These are phyloP conservation scores for Aspergillus sp. DNA, from an alignment of 2,329 filamentous ascomycete genomes.

Conservation along the genomic window DNA sequence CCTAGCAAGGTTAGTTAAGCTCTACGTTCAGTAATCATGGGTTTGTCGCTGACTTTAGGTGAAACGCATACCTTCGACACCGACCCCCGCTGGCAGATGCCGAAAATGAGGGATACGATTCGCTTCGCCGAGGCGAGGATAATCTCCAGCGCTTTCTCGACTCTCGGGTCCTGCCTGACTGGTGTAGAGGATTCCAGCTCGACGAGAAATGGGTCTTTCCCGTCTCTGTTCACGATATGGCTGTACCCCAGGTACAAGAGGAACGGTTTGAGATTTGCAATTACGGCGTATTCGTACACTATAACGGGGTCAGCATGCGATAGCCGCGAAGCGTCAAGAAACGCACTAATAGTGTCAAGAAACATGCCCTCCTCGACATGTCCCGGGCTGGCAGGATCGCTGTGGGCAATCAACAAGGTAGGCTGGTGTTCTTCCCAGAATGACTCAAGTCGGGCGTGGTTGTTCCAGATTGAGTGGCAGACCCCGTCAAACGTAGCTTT, in stretches of 20 bases:
- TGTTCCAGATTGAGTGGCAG: background rate
- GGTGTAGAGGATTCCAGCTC: background rate
- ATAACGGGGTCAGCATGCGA: background rate
- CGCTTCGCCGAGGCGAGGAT: background rate
- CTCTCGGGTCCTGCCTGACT: background rate
- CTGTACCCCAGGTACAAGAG: constrained; percentile 5
- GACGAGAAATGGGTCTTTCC: background rate
- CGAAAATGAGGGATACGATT: background rate
- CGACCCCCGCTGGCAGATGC: background rate
- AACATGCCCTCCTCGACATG: background rate
- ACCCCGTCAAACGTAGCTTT: background rate
- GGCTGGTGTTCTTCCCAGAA: constrained; percentile 2
- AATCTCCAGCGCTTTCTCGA: background rate
- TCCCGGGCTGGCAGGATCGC: background rate
- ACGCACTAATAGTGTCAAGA: background rate
- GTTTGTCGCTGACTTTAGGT: too few species aligned
- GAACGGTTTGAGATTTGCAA: constrained; percentile 2
- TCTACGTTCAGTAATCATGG: background rate
- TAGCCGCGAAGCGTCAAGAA: too few species aligned
- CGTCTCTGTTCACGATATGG: background rate
- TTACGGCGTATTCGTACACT: constrained; percentile 1
- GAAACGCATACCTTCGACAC: background rate
- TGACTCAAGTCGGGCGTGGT: background rate
- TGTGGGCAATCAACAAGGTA: background rate
- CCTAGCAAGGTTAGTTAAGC: background rate